Conservation (phyloP, 2,329 filamentous ascomycete species). For the Cladosporium sp. region DNA sequence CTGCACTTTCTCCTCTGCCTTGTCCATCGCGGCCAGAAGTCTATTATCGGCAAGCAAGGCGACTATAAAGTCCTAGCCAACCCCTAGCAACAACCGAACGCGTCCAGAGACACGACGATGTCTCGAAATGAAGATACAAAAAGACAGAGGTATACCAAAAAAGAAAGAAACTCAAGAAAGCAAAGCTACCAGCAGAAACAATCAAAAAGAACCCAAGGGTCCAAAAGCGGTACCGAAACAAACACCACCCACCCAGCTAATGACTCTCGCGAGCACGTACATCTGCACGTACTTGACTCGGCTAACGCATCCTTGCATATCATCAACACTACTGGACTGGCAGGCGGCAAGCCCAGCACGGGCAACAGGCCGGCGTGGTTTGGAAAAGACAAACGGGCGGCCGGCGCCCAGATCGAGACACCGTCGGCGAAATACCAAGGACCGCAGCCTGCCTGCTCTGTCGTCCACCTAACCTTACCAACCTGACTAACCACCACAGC, state of each 20-base stretch:
- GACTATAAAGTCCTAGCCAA: not conserved
- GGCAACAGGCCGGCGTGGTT: not conserved
- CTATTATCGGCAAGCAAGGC: not conserved
- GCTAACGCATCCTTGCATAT: not conserved
- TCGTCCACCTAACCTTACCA: too few species aligned
- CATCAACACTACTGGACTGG: not conserved
- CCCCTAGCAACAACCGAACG: not conserved
- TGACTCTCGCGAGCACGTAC: not conserved
- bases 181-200: not conserved
- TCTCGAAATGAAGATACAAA: not conserved
- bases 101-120: not conserved
- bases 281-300: not conserved
- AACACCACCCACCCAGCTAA: not conserved
- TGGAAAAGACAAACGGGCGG: not conserved
- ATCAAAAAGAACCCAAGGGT: not conserved
- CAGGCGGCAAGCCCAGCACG: not conserved
- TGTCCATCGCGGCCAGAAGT: slow-evolving; percentile 22
- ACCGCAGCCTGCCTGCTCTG: not conserved
- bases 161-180: not conserved
- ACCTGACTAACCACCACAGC: too few species aligned
- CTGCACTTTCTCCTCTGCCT: slow-evolving; percentile 27
- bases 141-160: not conserved
- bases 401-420: not conserved
- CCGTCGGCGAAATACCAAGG: slow-evolving; percentile 1
- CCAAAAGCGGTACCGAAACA: not conserved